Conservation (phyloP, 371 early-diverging fungal species). For the Rhizopus sp. region DNA sequence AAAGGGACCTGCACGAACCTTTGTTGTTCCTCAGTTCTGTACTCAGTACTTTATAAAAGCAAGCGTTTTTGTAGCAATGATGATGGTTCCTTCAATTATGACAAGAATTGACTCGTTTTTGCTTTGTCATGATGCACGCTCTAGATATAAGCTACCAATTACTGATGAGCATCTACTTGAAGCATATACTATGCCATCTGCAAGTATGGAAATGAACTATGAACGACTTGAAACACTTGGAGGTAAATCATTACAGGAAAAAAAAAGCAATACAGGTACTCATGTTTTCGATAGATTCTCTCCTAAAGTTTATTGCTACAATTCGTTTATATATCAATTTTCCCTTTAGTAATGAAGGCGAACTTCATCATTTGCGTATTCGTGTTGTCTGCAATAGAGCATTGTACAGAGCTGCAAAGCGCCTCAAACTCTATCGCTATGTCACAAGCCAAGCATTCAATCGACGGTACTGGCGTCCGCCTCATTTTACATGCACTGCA, state of each 20-base stretch:
- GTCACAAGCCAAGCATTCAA: conserved; percentile 66
- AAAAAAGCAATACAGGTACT: neutral
- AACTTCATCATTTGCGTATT: conserved; percentile 71
- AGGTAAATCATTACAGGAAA: conserved; percentile 22
- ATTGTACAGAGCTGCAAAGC: conserved; percentile 61
- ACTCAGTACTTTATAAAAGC: conserved; percentile 50
- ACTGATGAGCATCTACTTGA: conserved; percentile 56
- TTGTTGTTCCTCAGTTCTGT: conserved; percentile 63
- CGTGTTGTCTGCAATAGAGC: conserved; percentile 78
- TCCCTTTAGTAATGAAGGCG: conserved; percentile 82
- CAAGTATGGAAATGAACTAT: conserved; percentile 76
- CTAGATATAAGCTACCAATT: conserved; percentile 41
- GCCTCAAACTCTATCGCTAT: conserved; percentile 59
- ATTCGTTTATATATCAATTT: conserved; percentile 77
- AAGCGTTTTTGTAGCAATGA: conserved; percentile 53
- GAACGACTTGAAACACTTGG: conserved; percentile 96
- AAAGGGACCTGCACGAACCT: conserved; percentile 34
- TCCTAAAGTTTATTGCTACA: conserved; percentile 85
- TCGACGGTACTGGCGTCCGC: conserved; percentile 67
- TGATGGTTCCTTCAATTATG: conserved; percentile 69
- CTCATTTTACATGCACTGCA: conserved; percentile 38
- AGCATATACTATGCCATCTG: conserved; percentile 77
- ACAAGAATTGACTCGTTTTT: conserved; percentile 68
- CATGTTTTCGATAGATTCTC: conserved; percentile 61
- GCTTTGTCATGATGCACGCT: conserved; percentile 58